These are phyloP conservation scores for Aspergillus taichungensis DNA, from an alignment of 495 filamentous ascomycete genomes.

Conservation along the genomic window DNA sequence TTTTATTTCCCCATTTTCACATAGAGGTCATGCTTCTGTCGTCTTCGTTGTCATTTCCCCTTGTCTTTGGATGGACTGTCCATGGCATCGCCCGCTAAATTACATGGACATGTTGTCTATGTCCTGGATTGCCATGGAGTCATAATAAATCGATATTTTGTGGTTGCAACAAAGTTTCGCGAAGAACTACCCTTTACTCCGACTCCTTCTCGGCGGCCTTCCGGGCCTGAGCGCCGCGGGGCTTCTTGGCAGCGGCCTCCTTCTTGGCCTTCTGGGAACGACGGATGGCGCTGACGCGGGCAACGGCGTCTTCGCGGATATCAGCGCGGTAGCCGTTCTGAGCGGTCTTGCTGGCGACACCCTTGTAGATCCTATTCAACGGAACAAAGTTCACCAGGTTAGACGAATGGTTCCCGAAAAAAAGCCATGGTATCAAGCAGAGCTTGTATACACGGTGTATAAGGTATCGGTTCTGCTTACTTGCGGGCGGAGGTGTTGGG, in stretches of 20 bases:
- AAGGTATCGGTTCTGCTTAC: slow-evolving; percentile 41
- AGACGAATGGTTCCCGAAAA: background rate
- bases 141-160: slow-evolving; percentile 8
- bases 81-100: slow-evolving; percentile 17
- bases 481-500: slow-evolving; percentile 64
- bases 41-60: slow-evolving; percentile 10
- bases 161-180: slow-evolving; percentile 5
- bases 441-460: background rate
- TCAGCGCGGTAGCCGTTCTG: slow-evolving; percentile 81
- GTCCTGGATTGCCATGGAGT: slow-evolving; percentile 21
- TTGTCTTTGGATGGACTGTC: slow-evolving; percentile 10
- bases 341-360: slow-evolving; percentile 68
- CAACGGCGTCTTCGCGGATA: slow-evolving; percentile 75
- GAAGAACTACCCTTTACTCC: slow-evolving; percentile 25
- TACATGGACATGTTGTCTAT: slow-evolving; percentile 20
- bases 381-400: slow-evolving; percentile 4
- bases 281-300: slow-evolving; percentile 82
- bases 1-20: background rate
- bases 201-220: slow-evolving; percentile 53
- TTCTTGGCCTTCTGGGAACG: slow-evolving; percentile 70
- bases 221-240: slow-evolving; percentile 72
- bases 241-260: slow-evolving; percentile 61
- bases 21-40: background rate
- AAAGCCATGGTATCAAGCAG: background rate
- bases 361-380: slow-evolving; percentile 68